These are phyloP conservation scores for Diaporthe australafricana DNA, from an alignment of 2,329 filamentous ascomycete species.

Conservation along the genomic window DNA sequence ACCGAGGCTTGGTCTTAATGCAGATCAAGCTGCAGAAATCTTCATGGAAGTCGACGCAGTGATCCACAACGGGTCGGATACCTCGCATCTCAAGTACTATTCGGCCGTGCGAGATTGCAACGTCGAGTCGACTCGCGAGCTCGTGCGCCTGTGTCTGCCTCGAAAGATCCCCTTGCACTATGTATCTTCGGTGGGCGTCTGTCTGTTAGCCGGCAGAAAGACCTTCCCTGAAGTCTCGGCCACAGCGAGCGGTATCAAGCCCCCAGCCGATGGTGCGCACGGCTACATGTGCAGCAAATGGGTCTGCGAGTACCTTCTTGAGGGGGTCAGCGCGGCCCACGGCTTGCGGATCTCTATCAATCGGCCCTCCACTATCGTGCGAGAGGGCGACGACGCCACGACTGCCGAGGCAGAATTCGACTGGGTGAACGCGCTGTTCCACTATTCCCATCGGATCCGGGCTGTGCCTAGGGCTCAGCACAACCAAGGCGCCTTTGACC, in stretches of 20 bases:
- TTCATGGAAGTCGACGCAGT: slow-evolving; percentile 49
- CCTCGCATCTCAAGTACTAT: slow-evolving; percentile 53
- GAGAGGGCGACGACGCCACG: background rate
- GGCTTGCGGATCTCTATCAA: background rate
- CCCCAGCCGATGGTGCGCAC: slow-evolving; percentile 35
- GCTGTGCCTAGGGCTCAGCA: background rate
- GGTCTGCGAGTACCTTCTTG: slow-evolving; percentile 52
- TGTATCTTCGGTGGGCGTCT: slow-evolving; percentile 40
- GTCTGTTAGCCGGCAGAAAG: background rate
- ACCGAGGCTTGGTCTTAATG: slow-evolving; percentile 40
- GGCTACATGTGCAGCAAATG: slow-evolving; percentile 54
- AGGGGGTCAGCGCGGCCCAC: slow-evolving; percentile 40
- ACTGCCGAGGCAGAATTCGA: background rate
- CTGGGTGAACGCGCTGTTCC: slow-evolving; percentile 9
- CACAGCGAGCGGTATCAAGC: background rate
- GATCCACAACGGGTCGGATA: slow-evolving; percentile 63
- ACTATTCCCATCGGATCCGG: background rate
- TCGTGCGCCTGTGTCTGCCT: slow-evolving; percentile 45
- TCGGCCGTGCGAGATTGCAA: slow-evolving; percentile 48
- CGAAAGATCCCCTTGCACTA: slow-evolving; percentile 45
- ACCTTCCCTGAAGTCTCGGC: slow-evolving; percentile 1
- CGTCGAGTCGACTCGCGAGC: slow-evolving; percentile 48
- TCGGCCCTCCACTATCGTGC: slow-evolving; percentile 7
- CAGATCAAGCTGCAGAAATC: slow-evolving; percentile 21
- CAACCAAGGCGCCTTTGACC: background rate